Evolutionary conservation across 306 rosid species (phyloP).

Genomic region (Quercus ilex): DNA sequence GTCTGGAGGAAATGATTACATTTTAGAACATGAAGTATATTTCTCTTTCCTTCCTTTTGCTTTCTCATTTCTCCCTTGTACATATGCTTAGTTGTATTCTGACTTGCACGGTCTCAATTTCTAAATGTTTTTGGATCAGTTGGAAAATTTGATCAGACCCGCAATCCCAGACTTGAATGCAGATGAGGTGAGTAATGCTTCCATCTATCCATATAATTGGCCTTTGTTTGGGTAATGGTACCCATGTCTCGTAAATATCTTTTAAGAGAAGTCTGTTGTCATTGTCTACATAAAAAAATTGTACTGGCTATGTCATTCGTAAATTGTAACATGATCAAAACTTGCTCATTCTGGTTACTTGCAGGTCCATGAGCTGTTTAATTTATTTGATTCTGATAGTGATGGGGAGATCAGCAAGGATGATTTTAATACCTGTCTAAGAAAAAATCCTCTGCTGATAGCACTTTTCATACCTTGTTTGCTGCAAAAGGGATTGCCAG

Average conservation of each 20-base stretch:
- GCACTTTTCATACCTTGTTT: slow-evolving; percentile 64
- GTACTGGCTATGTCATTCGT: not conserved
- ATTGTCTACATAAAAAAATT: not conserved
- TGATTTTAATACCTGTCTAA: slow-evolving; percentile 56
- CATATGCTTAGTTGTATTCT: slow-evolving; percentile 19
- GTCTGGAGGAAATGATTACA: slow-evolving; percentile 35
- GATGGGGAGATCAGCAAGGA: slow-evolving; percentile 68
- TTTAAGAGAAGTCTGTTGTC: not conserved
- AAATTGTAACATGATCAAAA: not conserved
- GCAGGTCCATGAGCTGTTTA: slow-evolving; percentile 63
- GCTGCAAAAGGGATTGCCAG: slow-evolving; percentile 29
- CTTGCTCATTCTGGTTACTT: slow-evolving; percentile 16
- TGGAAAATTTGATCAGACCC: slow-evolving; percentile 45
- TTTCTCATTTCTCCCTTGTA: not conserved
- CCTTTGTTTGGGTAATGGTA: too few relatives aligned
- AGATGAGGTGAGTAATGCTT: slow-evolving; percentile 50
- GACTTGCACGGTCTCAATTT: slow-evolving; percentile 15
- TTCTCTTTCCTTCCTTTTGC: slow-evolving; percentile 4
- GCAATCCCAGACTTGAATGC: slow-evolving; percentile 49
- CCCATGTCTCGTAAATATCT: not conserved
- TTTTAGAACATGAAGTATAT: slow-evolving; percentile 54
- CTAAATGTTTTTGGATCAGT: slow-evolving; percentile 39
- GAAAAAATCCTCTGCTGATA: slow-evolving; percentile 69
- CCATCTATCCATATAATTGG: not conserved
- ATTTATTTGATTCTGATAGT: slow-evolving; percentile 47